Evolutionary conservation across 1,284 basidiomycete genomes (phyloP), one percentile per base, ranked within the genome.

Genomic region (Tilletiaria anomala): DNA sequence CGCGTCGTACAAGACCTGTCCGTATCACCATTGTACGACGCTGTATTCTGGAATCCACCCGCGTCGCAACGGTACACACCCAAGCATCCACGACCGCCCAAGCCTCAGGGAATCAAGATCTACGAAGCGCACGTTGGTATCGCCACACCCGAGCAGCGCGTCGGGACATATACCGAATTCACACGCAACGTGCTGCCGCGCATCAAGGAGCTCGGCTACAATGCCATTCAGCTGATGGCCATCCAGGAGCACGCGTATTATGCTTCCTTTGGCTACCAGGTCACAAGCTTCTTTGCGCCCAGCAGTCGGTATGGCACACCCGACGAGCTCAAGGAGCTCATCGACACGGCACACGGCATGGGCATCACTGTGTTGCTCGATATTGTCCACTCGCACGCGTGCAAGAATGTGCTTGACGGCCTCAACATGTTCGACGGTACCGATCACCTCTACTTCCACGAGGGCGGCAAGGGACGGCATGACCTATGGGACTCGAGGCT

Each of bases 51-150:
- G 91, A 94, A 96, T 65, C 91, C 91, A 1, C 78, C 86, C 18
- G 56, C 71, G 32, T 65, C 73, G 15, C 68, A 84, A 51, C 73
- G 66, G 36, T 93, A 96, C 71, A 71, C 72, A 21, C 89, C 93
- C 73, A 93, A 87, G 69, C 74, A 93, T 63, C 52, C 75, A 32
- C 73, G 76, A 6, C 84, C 83, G 6, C 72, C 76, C 1, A 75
- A 77, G 51, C 80, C 83, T 3, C 77, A 79, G 23, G 51, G 58
- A 39, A 69, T 83, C 42, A 82, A 82, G 58, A 88, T 97, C 45
- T 97, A 97, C 64, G 91, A 97, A 67, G 91, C 91, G 0, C 91
- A 97, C 62, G 87, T 96, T 50, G 93, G 93, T 14, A 97, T 97
- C 49, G 93, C 91, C 6, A 86, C 86, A 10, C 70, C 82, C 3